Evolutionary conservation across 129 eudicot genomes (phyloP).

Genomic region (Pseudognaphalium luteoalbum): DNA sequence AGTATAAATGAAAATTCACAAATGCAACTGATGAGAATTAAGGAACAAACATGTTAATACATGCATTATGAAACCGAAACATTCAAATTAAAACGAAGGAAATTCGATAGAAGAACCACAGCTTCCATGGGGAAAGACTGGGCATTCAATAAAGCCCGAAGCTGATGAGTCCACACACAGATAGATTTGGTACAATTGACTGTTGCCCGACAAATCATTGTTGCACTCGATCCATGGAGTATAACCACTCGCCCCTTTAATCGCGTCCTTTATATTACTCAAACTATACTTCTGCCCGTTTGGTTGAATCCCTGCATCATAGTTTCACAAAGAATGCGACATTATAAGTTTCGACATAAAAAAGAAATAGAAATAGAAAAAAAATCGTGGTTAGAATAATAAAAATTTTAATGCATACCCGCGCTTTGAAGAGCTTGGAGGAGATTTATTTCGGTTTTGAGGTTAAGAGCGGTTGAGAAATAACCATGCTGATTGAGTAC

Average conservation of each 20-base stretch:
- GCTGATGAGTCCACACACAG: slow-evolving; percentile 66
- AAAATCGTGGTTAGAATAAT: neutral
- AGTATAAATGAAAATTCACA: neutral
- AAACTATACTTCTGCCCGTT: slow-evolving; percentile 51
- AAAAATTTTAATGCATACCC: slow-evolving; percentile 29
- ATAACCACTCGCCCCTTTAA: slow-evolving; percentile 52
- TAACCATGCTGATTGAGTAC: slow-evolving; percentile 58
- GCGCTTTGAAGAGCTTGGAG: slow-evolving; percentile 57
- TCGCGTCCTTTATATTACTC: slow-evolving; percentile 48
- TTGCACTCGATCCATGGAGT: slow-evolving; percentile 74
- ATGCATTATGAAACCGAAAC: neutral
- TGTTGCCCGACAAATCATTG: slow-evolving; percentile 54
- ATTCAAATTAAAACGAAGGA: slow-evolving; percentile 47
- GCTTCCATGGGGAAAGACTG: slow-evolving; percentile 61
- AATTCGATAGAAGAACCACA: slow-evolving; percentile 59
- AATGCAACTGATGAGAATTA: neutral
- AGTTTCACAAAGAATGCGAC: neutral
- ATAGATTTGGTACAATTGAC: slow-evolving; percentile 73
- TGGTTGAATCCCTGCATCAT: slow-evolving; percentile 53
- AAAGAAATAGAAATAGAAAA: too few species aligned
- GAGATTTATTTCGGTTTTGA: slow-evolving; percentile 50
- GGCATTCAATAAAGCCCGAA: slow-evolving; percentile 62
- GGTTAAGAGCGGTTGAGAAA: slow-evolving; percentile 56
- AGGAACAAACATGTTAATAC: slow-evolving; percentile 2
- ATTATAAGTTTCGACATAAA: neutral